Evolutionary conservation across 805 yeast genomes (phyloP), one percentile per base, ranked within the genome.

Genomic region (Lipomyces lipofer): DNA sequence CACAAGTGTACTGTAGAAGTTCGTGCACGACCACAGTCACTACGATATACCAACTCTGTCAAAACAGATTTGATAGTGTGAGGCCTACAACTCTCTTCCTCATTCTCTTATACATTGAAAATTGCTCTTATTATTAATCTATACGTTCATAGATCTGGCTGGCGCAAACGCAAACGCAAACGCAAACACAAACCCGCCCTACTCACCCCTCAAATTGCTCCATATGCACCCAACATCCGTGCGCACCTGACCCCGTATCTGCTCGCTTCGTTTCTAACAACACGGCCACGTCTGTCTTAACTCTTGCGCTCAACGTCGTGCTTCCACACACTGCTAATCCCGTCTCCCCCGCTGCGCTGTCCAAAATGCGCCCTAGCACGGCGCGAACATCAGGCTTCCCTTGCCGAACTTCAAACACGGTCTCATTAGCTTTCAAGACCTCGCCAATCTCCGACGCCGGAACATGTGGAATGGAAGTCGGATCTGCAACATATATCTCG

Each of bases 321-420:
- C 66, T 60, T 8, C 66, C 66, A 40, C 66, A 64, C 12, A 48
- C 58, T 4, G 36, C 61, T 9, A 63, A 35, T 4, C 53, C 64
- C 5, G 62, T 33, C 36, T 63, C 66, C 10, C 66, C 66, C 7
- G 17, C 29, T 6, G 58, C 49, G 4, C 44, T 10, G 7, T 56
- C 28, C 40, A 46, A 30, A 3, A 63, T 33, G 8, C 33, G 30
- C 9, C 47, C 27, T 10, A 55, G 12, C 1, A 50, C 8, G 8
- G 24, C 24, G 8, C 51, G 47, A 10, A 54, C 46, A 30, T 29
- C 36, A 5, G 59, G 59, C 22, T 46, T 44, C 10, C 50, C 50
- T 17, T 52, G 38, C n/a, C 24, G 9, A 10, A 54, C 9, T 22
- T 35, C 19, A 15, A 15, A 7, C 17, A 8, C 8, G 40, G n/a